Evolutionary conservation across 495 filamentous ascomycete species (phyloP).

Genomic region (Thozetella sp.): DNA sequence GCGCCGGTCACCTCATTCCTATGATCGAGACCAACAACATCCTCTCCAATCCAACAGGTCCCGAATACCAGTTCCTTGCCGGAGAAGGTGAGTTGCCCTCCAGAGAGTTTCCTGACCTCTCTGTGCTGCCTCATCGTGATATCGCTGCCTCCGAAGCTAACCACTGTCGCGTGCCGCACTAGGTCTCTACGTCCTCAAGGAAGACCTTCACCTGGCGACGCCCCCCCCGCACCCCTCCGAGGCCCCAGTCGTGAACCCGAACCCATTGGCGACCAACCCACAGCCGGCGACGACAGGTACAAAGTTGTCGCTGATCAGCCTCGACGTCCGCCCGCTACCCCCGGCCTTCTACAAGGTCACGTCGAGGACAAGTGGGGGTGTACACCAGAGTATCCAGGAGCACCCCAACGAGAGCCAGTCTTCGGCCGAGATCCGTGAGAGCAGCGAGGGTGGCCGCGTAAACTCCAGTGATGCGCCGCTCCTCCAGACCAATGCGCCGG

Average conservation of each 20-base stretch:
- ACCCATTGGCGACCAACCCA: conserved; percentile 84
- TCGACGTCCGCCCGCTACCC: conserved; percentile 62
- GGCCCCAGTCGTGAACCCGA: conserved; percentile 79
- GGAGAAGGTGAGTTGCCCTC: conserved; percentile 73
- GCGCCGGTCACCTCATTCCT: conserved; percentile 63
- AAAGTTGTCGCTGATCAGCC: conserved; percentile 75
- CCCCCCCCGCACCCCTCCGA: conserved; percentile 95
- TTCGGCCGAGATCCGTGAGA: conserved; percentile 58
- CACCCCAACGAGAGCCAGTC: conserved; percentile 60
- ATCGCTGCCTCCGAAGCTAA: conserved; percentile 10
- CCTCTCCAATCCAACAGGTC: conserved; percentile 74
- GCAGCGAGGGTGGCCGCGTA: conserved; percentile 46
- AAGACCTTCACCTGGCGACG: conserved; percentile 89
- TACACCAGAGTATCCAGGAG: conserved; percentile 59
- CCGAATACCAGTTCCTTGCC: conserved; percentile 81
- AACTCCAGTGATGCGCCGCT: conserved; percentile 38
- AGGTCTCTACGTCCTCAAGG: conserved; percentile 88
- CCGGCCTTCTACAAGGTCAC: conserved; percentile 52
- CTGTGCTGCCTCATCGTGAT: conserved; percentile 5
- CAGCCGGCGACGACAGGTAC: conserved; percentile 81
- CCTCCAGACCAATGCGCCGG: conserved; percentile 51
- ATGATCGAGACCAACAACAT: conserved; percentile 93
- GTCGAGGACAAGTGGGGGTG: conserved; percentile 33
- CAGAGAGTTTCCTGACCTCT: background rate
- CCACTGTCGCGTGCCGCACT: conserved; percentile 20